A percentile compares a stretch with the other conserved stretches of the same genome.
Evolutionary conservation across 139 green algal genomes (phyloP).

Genomic region (Zygnema circumcarinatum): DNA sequence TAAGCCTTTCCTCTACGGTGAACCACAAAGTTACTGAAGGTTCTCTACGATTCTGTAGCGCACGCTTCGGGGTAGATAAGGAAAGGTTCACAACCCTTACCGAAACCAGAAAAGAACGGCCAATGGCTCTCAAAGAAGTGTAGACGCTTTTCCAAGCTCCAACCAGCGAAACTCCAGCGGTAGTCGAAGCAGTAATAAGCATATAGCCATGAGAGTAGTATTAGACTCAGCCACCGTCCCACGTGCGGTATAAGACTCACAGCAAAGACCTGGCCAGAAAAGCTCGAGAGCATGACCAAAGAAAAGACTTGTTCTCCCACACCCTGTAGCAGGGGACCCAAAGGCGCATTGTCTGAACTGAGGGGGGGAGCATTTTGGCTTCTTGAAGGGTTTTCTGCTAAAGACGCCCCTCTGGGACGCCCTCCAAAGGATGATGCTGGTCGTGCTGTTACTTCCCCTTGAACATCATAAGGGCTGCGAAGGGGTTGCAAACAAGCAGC

Average conservation of each 20-base stretch:
- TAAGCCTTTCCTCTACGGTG: no score
- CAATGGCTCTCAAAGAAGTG: conserved; percentile 77
- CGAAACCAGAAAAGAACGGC: conserved; percentile 76
- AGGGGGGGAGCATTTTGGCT: no score
- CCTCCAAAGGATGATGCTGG: no score
- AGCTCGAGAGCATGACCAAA: neutral
- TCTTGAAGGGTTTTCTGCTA: no score
- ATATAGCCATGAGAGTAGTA: conserved; percentile 80
- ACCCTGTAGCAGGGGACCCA: neutral
- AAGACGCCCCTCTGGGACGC: no score
- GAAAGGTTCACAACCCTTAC: neutral
- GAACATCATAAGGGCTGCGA: no score
- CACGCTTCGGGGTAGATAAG: neutral
- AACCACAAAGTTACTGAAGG: no score
- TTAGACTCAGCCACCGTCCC: conserved; percentile 67
- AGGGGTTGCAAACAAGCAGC: no score
- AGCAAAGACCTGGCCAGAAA: conserved; percentile 12
- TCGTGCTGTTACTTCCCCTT: no score
- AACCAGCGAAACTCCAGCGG: conserved; percentile 65
- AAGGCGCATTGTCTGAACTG: no score
- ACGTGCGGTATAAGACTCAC: conserved; percentile 8
- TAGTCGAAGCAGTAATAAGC: conserved; percentile 90
- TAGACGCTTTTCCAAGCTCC: conserved; percentile 68
- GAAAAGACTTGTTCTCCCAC: neutral
- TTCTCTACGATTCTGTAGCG: no score